phyloP scores from a whole-genome alignment of 148 eudicot species.

The Amaranthus palmeri region DNA sequence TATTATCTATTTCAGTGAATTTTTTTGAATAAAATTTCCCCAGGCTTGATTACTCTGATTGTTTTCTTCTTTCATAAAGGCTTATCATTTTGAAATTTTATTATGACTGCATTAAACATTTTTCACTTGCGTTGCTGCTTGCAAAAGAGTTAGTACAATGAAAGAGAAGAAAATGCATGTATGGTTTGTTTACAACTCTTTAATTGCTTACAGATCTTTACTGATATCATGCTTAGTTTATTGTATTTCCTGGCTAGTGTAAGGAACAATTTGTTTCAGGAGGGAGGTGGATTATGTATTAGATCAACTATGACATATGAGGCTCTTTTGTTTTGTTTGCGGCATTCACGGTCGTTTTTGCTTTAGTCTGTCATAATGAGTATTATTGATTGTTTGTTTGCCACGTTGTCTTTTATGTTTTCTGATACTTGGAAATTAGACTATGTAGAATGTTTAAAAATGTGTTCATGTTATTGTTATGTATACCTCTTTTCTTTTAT shows the following conservation, averaged over 20 bases:
- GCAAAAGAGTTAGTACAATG: too few relatives aligned
- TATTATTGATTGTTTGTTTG: background rate
- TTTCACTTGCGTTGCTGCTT: too few relatives aligned
- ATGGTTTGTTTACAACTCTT: background rate
- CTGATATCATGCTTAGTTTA: background rate
- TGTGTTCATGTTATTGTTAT: background rate
- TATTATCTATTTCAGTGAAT: too few relatives aligned
- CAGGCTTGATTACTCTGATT: too few relatives aligned
- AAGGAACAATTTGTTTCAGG: background rate
- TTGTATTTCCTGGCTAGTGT: background rate
- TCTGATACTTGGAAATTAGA: background rate
- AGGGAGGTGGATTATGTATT: background rate
- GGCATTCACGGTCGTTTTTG: background rate
- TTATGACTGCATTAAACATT: too few relatives aligned
- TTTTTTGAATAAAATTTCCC: too few relatives aligned
- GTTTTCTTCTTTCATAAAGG: too few relatives aligned
- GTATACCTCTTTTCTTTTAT: background rate
- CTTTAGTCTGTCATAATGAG: background rate
- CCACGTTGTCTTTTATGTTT: background rate
- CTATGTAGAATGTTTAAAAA: background rate
- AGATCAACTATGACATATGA: background rate
- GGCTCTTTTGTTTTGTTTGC: conserved; percentile 1
- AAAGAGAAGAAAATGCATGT: too few relatives aligned
- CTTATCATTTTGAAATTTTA: too few relatives aligned
- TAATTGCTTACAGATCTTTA: background rate